Evolutionary conservation across 768 basidiomycete species (phyloP), one percentile per base, ranked within the genome.

Genomic region (Macrolepiota dolichaula): DNA sequence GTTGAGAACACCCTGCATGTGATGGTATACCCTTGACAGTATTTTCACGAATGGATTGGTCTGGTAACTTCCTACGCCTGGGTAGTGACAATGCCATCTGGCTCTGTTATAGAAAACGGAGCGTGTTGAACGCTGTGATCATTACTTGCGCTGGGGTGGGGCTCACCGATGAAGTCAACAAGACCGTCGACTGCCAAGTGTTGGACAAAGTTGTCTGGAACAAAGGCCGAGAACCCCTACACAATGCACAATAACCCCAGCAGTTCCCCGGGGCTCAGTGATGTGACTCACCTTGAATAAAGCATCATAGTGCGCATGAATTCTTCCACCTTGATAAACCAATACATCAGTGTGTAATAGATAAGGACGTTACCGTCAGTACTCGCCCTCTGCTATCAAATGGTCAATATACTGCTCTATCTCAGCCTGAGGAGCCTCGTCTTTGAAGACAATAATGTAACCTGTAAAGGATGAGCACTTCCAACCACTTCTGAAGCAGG

Each of bases 361-460:
- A 19, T 7, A n/a, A 3, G 19, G 42, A n/a, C 9, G 19, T 44
- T 19, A 7, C 19, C 19, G 19, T 44, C 4, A 19, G 19, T 44
- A 44, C 70, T 55, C 61, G 79, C 83, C 82, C 55, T 77, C 74
- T 4, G 51, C 62, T 22, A 66, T 64, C 11, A 85, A 76, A 1
- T 76, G 69, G 0, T 71, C 62, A 6, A 69, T 75, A 61, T 76
- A 84, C 51, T 77, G 64, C 36, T 79, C 65, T 36, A 86, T 74
- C 55, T 77, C 68, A 9, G 76, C 77, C 38, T 71, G 53, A 27
- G 77, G 68, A 42, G 75, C 81, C 27, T 59, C 49, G 1, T 79
- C 69, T 69, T 84, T 85, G 74, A 87, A 86, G 6, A 83, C 76
- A 44, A 87, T 78, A 57, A 85, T 85, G 66, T 77, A 85, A 64